Evolutionary conservation across 176 grass and related monocot genomes (phyloP).

Genomic region (Rhynchospora pubera): DNA sequence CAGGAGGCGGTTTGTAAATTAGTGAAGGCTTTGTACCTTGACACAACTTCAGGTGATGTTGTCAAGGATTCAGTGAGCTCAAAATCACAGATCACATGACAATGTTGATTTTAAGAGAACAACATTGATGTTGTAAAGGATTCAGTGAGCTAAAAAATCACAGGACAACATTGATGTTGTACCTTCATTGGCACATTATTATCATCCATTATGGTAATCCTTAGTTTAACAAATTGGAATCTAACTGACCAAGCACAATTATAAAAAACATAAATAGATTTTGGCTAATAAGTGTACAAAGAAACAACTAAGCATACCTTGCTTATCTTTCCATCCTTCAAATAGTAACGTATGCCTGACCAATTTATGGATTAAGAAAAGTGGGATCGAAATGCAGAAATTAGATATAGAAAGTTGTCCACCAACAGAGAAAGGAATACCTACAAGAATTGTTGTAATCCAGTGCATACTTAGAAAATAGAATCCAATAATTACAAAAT

Average conservation of each 20-base stretch:
- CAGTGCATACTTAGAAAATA: neutral
- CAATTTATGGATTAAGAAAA: conserved; percentile 95
- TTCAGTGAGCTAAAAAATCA: too few species aligned
- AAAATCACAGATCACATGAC: neutral
- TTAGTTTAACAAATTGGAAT: too few species aligned
- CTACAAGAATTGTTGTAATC: conserved; percentile 29
- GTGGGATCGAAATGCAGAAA: conserved; percentile 75
- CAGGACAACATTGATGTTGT: too few species aligned
- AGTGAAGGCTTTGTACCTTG: conserved; percentile 51
- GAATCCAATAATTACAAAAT: neutral
- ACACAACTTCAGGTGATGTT: conserved; percentile 26
- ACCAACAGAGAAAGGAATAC: conserved; percentile 88
- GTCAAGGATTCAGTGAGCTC: neutral
- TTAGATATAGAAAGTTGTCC: conserved; percentile 85
- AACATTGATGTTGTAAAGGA: too few species aligned
- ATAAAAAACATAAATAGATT: too few species aligned
- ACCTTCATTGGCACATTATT: too few species aligned
- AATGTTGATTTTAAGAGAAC: neutral
- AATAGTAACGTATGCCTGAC: conserved; percentile 86
- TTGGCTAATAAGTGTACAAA: too few species aligned
- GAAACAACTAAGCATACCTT: conserved; percentile 39
- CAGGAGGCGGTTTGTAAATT: conserved; percentile 43
- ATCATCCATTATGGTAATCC: too few species aligned
- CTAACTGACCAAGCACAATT: too few species aligned
- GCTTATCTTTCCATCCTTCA: conserved; percentile 92